Percentiles rank a stretch among this genome's conserved stretches.
Conservation (phyloP, 371 early-diverging fungal species). For the Smittium culicis region DNA sequence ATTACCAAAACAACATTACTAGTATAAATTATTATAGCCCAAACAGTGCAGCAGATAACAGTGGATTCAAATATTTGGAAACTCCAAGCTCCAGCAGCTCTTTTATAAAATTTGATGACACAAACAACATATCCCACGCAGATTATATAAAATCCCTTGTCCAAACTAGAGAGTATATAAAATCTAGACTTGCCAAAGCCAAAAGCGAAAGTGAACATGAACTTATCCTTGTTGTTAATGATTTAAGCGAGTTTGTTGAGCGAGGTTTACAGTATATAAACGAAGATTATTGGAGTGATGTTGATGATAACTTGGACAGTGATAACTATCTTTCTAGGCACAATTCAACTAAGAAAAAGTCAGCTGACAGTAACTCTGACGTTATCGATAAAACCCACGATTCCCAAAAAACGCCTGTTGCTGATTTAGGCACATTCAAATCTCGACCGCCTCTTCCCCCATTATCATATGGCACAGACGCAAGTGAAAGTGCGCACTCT, state of each 20-base stretch:
- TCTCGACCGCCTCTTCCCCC: slow-evolving; percentile 5
- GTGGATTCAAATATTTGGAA: neutral
- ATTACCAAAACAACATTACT: neutral
- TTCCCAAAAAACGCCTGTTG: neutral
- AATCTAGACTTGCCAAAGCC: slow-evolving; percentile 16
- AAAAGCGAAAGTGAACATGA: slow-evolving; percentile 27
- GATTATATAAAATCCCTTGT: slow-evolving; percentile 2
- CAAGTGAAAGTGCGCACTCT: slow-evolving; percentile 3
- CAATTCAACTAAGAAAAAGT: neutral
- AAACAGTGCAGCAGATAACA: neutral
- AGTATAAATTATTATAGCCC: no score
- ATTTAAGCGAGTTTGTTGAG: slow-evolving; percentile 27
- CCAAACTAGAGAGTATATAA: neutral
- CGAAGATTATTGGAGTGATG: slow-evolving; percentile 15
- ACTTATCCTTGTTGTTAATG: slow-evolving; percentile 24
- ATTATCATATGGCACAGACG: slow-evolving; percentile 1
- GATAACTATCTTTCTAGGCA: neutral
- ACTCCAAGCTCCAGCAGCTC: neutral
- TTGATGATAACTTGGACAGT: neutral
- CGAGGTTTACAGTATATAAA: slow-evolving; percentile 27
- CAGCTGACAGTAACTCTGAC: neutral
- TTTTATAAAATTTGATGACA: neutral
- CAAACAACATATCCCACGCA: neutral
- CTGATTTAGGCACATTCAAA: neutral
- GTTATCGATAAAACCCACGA: neutral